Conservation (phyloP, 805 yeast species). For the Candida chauliodis region DNA sequence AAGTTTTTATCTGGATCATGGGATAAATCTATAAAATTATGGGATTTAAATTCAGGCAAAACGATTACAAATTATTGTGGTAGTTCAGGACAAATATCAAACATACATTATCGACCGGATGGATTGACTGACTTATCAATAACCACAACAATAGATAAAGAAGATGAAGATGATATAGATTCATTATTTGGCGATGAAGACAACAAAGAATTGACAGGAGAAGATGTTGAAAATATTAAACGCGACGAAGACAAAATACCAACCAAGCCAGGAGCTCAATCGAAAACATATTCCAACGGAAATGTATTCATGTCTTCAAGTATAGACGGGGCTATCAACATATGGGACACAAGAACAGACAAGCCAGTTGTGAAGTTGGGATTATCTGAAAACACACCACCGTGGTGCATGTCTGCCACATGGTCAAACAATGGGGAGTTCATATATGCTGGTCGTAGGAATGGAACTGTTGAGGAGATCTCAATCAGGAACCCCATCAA, state of each 20-base stretch:
- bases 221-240: slow-evolving; percentile 11
- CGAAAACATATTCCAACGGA: slow-evolving; percentile 31
- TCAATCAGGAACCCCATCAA: slow-evolving; percentile 56
- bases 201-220: slow-evolving; percentile 18
- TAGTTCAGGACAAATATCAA: slow-evolving; percentile 75
- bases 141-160: slow-evolving; percentile 16
- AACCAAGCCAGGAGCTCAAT: slow-evolving; percentile 12
- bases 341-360: slow-evolving; percentile 75
- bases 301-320: slow-evolving; percentile 72
- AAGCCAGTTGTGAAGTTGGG: slow-evolving; percentile 45
- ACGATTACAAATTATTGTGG: slow-evolving; percentile 47
- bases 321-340: slow-evolving; percentile 72
- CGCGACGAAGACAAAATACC: slow-evolving; percentile 14
- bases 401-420: slow-evolving; percentile 88
- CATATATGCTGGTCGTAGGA: slow-evolving; percentile 84
- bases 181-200: slow-evolving; percentile 17
- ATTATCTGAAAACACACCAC: slow-evolving; percentile 69
- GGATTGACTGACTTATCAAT: slow-evolving; percentile 46
- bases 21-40: slow-evolving; percentile 76
- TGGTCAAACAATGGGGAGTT: slow-evolving; percentile 85
- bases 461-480: slow-evolving; percentile 77
- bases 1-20: slow-evolving; percentile 79
- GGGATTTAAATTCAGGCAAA: slow-evolving; percentile 83
- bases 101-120: slow-evolving; percentile 65
- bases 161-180: slow-evolving; percentile 17